Evolutionary conservation across 495 filamentous ascomycete genomes (phyloP), one percentile per base, ranked within the genome.

Genomic region (Hyaloscypha finlandica): DNA sequence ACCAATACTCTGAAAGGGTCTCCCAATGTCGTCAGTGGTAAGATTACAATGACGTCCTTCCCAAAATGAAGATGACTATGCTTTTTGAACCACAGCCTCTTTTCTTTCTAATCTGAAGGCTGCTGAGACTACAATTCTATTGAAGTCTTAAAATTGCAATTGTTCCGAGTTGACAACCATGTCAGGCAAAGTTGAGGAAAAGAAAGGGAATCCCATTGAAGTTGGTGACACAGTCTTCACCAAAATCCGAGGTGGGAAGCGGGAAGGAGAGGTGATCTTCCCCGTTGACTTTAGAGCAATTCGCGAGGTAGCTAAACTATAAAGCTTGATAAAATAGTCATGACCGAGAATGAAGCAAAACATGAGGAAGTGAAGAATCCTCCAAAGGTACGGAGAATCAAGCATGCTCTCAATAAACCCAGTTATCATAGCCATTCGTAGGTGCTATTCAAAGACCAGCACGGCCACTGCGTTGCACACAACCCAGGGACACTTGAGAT

Each of bases 311-410:
- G 4, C 35, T 37, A 12, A 12, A 37, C 8, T 59, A 61, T 33
- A 4, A 48, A 74, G 35, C 78, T 80, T 32, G 75, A 82, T 16
- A 73, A 77, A 45, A 67, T 82, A 4, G 77, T 79, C 2, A 70
- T 65, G 4, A 73, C 71, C 0, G 48, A 74, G 25, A 68, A 77
- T 42, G 77, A 80, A 61, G 77, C 80, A 1, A 64, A 74, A 55
- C 59, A 70, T 51, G 77, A 73, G 35, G 74, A 74, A 2, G 80
- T 80, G 6, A 81, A 81, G 65, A 74, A 81, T 53, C 78, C 79
- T 9, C 78, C 79, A 0, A 82, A 81, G 73, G 80, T 35, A n/a
- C 66, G 16, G 33, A 25, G 25, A 25, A 25, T 25, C 25, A 25
- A 25, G 1, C 25, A 25, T 25, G 25, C 25, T 25, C 25, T 25